A percentile compares a stretch with the other conserved stretches of the same genome.
Evolutionary conservation across 2,329 filamentous ascomycete genomes (phyloP).

Genomic region (Fusarium buharicum): DNA sequence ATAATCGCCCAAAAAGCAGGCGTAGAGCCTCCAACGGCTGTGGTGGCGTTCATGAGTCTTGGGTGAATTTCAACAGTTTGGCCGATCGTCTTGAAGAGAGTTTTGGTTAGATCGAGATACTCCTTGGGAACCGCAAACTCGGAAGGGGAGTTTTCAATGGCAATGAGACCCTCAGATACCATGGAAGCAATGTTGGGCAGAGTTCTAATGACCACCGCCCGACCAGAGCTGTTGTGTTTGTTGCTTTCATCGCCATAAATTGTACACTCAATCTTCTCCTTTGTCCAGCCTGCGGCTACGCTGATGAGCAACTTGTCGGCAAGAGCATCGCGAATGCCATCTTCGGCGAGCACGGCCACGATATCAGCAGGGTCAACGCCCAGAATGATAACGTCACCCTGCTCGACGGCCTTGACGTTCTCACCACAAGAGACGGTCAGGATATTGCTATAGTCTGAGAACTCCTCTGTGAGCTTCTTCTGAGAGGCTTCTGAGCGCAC

Average conservation of each 20-base stretch:
- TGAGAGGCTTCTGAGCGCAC: slow-evolving; percentile 46
- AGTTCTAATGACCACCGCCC: slow-evolving; percentile 47
- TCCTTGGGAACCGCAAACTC: slow-evolving; percentile 34
- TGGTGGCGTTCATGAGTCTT: slow-evolving; percentile 65
- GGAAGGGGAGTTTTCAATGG: slow-evolving; percentile 44
- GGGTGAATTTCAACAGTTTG: slow-evolving; percentile 61
- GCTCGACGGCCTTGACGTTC: slow-evolving; percentile 49
- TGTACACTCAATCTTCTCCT: slow-evolving; percentile 51
- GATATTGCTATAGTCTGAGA: slow-evolving; percentile 23
- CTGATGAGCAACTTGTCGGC: slow-evolving; percentile 61
- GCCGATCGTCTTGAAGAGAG: slow-evolving; percentile 67
- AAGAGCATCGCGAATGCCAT: slow-evolving; percentile 53
- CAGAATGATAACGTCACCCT: slow-evolving; percentile 57
- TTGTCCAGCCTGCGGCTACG: slow-evolving; percentile 61
- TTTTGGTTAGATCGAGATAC: slow-evolving; percentile 45
- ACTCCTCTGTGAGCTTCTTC: slow-evolving; percentile 33
- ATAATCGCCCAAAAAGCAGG: slow-evolving; percentile 70
- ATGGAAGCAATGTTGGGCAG: slow-evolving; percentile 52
- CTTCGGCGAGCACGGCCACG: slow-evolving; percentile 49
- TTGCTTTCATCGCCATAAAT: slow-evolving; percentile 47
- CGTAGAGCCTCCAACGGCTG: slow-evolving; percentile 68
- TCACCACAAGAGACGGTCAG: slow-evolving; percentile 48
- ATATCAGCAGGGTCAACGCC: slow-evolving; percentile 60
- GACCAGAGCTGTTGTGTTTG: slow-evolving; percentile 13
- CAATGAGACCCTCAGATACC: slow-evolving; percentile 49